Percentiles rank a stretch among this genome's conserved stretches.
Evolutionary conservation across 2,329 filamentous ascomycete genomes (phyloP).

Genomic region (Aspergillus sp.): DNA sequence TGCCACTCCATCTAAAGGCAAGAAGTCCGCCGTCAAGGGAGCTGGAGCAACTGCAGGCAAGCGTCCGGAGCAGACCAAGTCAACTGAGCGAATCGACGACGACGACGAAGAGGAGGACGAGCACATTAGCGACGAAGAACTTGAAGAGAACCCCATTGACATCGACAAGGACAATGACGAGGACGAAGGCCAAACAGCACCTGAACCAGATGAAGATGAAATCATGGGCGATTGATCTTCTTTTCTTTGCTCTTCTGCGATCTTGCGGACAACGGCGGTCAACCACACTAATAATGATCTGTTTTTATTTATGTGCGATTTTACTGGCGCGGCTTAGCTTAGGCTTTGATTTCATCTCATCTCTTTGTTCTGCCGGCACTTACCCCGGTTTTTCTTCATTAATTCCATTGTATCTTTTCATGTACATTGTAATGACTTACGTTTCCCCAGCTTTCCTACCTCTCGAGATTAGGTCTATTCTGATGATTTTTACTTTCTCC

Average conservation of each 20-base stretch:
- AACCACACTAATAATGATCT: background rate
- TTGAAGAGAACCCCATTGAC: constrained; percentile 39
- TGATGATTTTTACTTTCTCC: background rate
- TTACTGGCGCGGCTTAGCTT: background rate
- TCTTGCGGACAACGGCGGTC: background rate
- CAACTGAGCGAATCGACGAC: constrained; percentile 49
- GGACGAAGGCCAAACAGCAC: constrained; percentile 30
- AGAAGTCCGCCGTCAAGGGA: constrained; percentile 26
- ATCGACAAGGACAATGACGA: constrained; percentile 50
- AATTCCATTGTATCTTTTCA: background rate
- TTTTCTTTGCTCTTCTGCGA: background rate
- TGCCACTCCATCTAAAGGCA: constrained; percentile 38
- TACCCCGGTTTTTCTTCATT: background rate
- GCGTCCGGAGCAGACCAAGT: constrained; percentile 32
- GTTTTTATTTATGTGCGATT: background rate
- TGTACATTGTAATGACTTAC: background rate
- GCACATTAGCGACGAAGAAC: constrained; percentile 39
- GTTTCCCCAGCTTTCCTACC: background rate
- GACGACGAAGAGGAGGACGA: constrained; percentile 48
- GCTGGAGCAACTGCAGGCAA: constrained; percentile 28
- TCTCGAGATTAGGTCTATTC: background rate
- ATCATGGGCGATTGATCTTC: constrained; percentile 47
- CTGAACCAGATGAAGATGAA: constrained; percentile 45
- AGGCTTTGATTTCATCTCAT: background rate
- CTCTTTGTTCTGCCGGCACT: background rate